These are phyloP conservation scores for Pythium utonaiense DNA, from an alignment of 352 stramenopile genomes.

Conservation along the genomic window DNA sequence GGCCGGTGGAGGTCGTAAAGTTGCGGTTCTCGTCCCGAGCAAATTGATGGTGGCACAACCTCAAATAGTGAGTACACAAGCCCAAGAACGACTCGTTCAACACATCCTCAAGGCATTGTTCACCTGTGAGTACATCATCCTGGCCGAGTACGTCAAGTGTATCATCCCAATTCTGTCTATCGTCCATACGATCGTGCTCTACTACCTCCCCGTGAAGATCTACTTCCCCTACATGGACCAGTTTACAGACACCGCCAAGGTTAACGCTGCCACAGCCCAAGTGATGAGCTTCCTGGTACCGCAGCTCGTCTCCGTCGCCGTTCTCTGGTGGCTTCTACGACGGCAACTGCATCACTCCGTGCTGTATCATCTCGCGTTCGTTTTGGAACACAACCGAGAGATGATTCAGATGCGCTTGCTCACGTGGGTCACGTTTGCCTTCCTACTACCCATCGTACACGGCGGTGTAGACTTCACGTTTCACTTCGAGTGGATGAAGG, in stretches of 20 bases:
- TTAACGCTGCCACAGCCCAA: constrained; percentile 2
- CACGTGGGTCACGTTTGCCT: constrained; percentile 25
- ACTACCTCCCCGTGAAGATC: constrained; percentile 26
- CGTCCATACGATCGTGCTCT: constrained; percentile 29
- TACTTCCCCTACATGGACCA: constrained; percentile 29
- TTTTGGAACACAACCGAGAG: constrained; percentile 29
- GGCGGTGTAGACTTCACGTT: constrained; percentile 31
- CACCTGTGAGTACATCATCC: constrained; percentile 30
- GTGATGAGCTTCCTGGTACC: constrained; percentile 22
- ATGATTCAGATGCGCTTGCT: constrained; percentile 33
- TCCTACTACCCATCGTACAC: constrained; percentile 30
- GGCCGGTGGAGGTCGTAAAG: not conserved
- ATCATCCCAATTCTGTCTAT: constrained; percentile 29
- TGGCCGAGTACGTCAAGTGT: constrained; percentile 41
- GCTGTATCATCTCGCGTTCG: constrained; percentile 31
- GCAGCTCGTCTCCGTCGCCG: constrained; percentile 28
- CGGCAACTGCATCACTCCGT: constrained; percentile 24
- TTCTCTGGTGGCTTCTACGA: constrained; percentile 15
- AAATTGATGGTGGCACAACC: not conserved
- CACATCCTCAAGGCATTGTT: constrained; percentile 25
- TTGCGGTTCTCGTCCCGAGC: constrained; percentile 3
- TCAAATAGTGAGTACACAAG: constrained; percentile 13
- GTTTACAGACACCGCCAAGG: constrained; percentile 1
- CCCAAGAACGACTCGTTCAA: constrained; percentile 19
- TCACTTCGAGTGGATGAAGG: constrained; percentile 25